Conservation (phyloP, 208 protist species). For the Jaenimonas drosophilae region DNA sequence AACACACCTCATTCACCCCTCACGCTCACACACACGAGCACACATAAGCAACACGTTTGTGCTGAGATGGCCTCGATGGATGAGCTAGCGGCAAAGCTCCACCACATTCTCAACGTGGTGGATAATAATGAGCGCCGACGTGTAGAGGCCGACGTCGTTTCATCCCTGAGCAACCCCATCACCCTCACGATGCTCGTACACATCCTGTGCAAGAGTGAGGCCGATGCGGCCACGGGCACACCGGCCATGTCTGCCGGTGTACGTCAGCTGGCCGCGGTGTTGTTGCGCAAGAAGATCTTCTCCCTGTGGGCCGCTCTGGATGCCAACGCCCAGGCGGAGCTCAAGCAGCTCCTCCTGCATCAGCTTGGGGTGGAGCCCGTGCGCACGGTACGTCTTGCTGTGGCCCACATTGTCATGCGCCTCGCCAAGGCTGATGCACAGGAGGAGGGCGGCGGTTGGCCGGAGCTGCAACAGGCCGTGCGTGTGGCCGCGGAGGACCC, state of each 20-base stretch:
- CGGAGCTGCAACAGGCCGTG: conserved; percentile 57
- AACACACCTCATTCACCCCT: too few species aligned
- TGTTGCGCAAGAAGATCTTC: conserved; percentile 73
- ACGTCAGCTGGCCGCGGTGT: conserved; percentile 71
- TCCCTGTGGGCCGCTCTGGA: conserved; percentile 54
- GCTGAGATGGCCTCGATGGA: too few species aligned
- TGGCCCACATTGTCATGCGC: conserved; percentile 69
- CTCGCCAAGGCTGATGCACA: conserved; percentile 54
- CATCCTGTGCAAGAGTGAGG: conserved; percentile 22
- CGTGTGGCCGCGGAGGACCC: conserved; percentile 22
- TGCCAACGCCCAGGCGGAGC: conserved; percentile 19
- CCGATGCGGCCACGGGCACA: conserved; percentile 6
- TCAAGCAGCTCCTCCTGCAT: conserved; percentile 52
- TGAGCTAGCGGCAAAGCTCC: conserved; percentile 41
- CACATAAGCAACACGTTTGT: too few species aligned
- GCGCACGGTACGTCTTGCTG: conserved; percentile 53
- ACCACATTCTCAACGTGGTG: conserved; percentile 29
- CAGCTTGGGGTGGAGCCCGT: conserved; percentile 52
- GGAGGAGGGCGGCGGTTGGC: conserved; percentile 31
- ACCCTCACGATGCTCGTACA: conserved; percentile 41
- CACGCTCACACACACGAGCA: too few species aligned
- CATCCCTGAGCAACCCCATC: conserved; percentile 19
- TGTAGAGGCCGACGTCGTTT: conserved; percentile 33
- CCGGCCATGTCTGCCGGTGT: conserved; percentile 25
- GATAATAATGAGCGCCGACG: conserved; percentile 63